Conservation (phyloP, 805 yeast genomes). For the Candida ponderosae region DNA sequence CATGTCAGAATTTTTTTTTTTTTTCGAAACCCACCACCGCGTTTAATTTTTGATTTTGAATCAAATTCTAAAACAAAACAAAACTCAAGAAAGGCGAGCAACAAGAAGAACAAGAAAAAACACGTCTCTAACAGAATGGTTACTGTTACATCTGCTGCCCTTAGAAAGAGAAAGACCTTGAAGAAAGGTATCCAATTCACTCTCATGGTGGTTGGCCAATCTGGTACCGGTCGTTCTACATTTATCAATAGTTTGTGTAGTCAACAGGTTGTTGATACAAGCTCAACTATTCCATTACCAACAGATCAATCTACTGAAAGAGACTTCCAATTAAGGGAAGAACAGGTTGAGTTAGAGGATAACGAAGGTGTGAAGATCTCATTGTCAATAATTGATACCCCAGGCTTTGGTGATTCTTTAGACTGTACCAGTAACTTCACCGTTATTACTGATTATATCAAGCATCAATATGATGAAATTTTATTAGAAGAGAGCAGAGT, state of each 20-base stretch:
- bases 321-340: constrained; percentile 62
- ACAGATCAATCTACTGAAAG: constrained; percentile 44
- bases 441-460: constrained; percentile 66
- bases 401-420: constrained; percentile 73
- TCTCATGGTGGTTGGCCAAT: constrained; percentile 78
- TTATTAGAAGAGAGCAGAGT: constrained; percentile 74
- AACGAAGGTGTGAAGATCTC: constrained; percentile 80
- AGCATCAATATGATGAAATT: constrained; percentile 79
- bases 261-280: constrained; percentile 72
- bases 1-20: too few relatives aligned
- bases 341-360: constrained; percentile 77
- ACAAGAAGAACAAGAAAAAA: neutral
- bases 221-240: constrained; percentile 88
- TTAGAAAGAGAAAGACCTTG: constrained; percentile 70
- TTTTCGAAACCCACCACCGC: too few relatives aligned
- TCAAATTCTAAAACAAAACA: too few relatives aligned
- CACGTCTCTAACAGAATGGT: too few relatives aligned
- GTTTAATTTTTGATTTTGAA: too few relatives aligned
- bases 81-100: too few relatives aligned
- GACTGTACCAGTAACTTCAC: constrained; percentile 63
- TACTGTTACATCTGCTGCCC: constrained; percentile 42
- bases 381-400: constrained; percentile 71
- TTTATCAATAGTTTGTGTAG: constrained; percentile 88
- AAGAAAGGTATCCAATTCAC: constrained; percentile 84
- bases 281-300: constrained; percentile 46